Evolutionary conservation across 495 filamentous ascomycete species (phyloP), one percentile per base, ranked within the genome.

Genomic region (Aspergillus mulundensis): DNA sequence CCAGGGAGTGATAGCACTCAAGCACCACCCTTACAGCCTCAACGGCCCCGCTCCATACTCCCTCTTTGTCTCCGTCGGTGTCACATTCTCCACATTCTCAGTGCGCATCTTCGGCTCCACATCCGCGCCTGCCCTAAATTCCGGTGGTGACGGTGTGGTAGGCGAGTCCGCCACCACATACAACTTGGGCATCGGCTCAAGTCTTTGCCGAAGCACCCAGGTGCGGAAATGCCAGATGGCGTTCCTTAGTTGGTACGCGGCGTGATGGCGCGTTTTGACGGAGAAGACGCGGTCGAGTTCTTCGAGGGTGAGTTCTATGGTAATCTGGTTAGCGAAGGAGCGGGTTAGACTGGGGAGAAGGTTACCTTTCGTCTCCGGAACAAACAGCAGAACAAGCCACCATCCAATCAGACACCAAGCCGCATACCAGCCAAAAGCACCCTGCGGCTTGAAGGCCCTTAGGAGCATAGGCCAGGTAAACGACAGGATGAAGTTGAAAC

Each of bases 391-490:
- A 18, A 84, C 78, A 55, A 81, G 61, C 38, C 81, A 54, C 74
- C 77, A 83, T 20, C 79, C 81, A n/a, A 83, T 56, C 5, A 83
- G 40, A 67, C 82, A 84, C 67, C 81, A 78, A 12, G 69, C 81
- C 1, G 83, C 83, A 63, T 87, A 88, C 71, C 81, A 83, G n/a
- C 77, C 74, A 63, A 83, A 85, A 2, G 80, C 81, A 11, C 82
- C 83, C 36, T 78, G 76, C 1, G 81, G 71, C 15, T 73, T 76
- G 54, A 87, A 78, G 5, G 75, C 70, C 1, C 60, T 59, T 24
- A 73, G 58, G 15, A 87, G 66, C 19, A 64, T 62, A 0, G 82
- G 82, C 70, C 81, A 84, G 0, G 83, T 84, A 18, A 87, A 72
- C 15, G 77, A 79, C 0, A 87, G 69, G 43, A 85, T 72, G 54